Evolutionary conservation across 2,329 filamentous ascomycete species (phyloP).

Genomic region (Tolypocladium capitatum): DNA sequence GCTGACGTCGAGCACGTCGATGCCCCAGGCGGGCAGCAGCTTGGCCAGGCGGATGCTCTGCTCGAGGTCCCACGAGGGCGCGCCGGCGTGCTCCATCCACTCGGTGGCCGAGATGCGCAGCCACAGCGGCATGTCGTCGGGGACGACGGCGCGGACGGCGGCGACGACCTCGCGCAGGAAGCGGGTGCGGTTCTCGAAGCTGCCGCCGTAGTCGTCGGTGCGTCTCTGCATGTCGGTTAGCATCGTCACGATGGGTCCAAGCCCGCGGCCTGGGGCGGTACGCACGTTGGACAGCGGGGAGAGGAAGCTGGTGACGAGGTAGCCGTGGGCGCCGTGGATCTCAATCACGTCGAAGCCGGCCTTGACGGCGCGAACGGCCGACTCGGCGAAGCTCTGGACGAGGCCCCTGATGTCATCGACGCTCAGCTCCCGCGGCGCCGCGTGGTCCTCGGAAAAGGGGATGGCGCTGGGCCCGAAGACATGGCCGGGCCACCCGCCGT

Average conservation of each 20-base stretch:
- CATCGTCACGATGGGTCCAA: too few relatives aligned
- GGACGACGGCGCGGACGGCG: constrained; percentile 37
- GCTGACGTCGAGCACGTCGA: constrained; percentile 76
- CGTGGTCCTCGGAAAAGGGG: constrained; percentile 47
- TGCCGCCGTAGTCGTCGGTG: constrained; percentile 52
- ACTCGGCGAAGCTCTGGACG: constrained; percentile 47
- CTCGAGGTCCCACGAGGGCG: constrained; percentile 52
- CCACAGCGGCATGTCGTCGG: constrained; percentile 40
- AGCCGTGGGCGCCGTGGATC: constrained; percentile 51
- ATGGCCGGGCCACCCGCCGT: constrained; percentile 44
- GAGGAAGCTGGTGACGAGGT: constrained; percentile 53
- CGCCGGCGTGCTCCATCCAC: constrained; percentile 39
- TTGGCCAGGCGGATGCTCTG: constrained; percentile 49
- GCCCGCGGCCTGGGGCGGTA: neutral
- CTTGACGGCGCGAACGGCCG: constrained; percentile 45
- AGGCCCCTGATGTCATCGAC: constrained; percentile 52
- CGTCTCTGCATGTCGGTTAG: constrained; percentile 25
- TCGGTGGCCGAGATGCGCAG: constrained; percentile 49
- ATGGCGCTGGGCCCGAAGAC: constrained; percentile 38
- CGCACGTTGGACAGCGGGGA: constrained; percentile 42
- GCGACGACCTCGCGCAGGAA: constrained; percentile 41
- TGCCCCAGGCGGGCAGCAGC: constrained; percentile 55
- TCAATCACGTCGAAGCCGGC: constrained; percentile 70
- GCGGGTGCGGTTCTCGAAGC: constrained; percentile 53
- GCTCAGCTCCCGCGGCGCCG: constrained; percentile 54